A percentile compares a stretch with the other conserved stretches of the same genome.
Conservation (phyloP, 1,284 basidiomycete species). For the Sporisorium sorghi region DNA sequence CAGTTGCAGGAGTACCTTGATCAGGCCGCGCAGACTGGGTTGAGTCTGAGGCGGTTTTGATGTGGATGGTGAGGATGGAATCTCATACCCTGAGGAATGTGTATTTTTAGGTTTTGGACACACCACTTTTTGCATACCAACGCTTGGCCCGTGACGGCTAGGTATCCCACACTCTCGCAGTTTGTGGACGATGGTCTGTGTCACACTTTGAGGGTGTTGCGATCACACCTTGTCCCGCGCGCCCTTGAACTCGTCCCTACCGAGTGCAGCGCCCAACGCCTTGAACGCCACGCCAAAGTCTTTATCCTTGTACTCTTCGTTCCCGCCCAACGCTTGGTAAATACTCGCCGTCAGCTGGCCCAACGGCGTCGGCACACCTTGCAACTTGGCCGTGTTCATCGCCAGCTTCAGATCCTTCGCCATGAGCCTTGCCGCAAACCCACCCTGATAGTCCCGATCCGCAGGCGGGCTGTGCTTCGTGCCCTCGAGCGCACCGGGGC, state of each 20-base stretch:
- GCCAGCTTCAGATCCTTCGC: conserved; percentile 62
- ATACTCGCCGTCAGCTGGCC: conserved; percentile 53
- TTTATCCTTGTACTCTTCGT: conserved; percentile 54
- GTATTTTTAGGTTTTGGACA: conserved; percentile 16
- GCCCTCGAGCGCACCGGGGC: conserved; percentile 76
- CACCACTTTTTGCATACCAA: conserved; percentile 19
- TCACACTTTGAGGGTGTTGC: no score
- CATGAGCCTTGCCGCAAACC: conserved; percentile 55
- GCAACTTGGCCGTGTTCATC: conserved; percentile 55
- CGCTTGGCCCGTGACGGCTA: background rate
- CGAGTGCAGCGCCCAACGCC: conserved; percentile 51
- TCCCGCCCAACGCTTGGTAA: conserved; percentile 55
- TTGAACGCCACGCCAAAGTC: conserved; percentile 63
- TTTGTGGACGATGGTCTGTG: background rate
- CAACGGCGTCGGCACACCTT: conserved; percentile 58
- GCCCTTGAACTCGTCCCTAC: conserved; percentile 47
- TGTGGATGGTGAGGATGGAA: no score
- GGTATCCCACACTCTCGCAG: background rate
- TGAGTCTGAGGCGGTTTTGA: conserved; percentile 39
- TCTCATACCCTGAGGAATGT: no score
- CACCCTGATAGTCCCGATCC: conserved; percentile 81
- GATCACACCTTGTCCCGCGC: conserved; percentile 29
- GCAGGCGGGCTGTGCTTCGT: conserved; percentile 80
- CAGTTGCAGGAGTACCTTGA: conserved; percentile 36
- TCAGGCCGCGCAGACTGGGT: conserved; percentile 28